Base-by-base conservation (phyloP, 2,329 filamentous ascomycete genomes). In the Cladosporium sp. region DNA sequence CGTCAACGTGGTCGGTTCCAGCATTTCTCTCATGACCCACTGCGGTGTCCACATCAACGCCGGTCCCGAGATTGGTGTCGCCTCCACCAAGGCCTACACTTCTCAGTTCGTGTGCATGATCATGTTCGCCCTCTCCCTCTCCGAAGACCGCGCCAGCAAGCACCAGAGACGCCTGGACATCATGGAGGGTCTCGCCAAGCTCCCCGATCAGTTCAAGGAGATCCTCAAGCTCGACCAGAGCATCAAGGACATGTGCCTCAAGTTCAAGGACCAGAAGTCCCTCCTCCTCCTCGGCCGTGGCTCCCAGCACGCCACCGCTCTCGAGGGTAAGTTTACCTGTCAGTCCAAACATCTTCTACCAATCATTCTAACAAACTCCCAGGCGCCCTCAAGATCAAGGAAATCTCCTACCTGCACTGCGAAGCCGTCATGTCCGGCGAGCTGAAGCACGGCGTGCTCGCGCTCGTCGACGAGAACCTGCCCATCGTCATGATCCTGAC, bases 401-500 rank as follows among this genome's bases (percentile, higher is more conserved):
- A 99, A 77, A 99, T 99, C 65, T 97, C 92, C 15, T 99, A 99
- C 74, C 88, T 99, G 54, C 93, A 99, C 75, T 99, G 93, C 73
- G 93, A 99, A 77, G 93, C 93, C 63, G 93, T 99, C 78, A 99
- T 99, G 93, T 97, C 93, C 58, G 93, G 93, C 73, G 93, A 99
- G 77, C 82, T 99, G 64, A 99, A 99, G 83, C 93, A 99, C 73
- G 93, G 93, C 79, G 93, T 99, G 47, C 79, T 99, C 68, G 93
- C 93, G 47, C 81, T 99, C 56, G 93, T 99, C 54, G 93, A 99
- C 65, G 93, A 99, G 81, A 92, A 96, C 74, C 83, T 99, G 32
- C 93, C 93, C 56, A 99, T 99, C 71, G 96, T 99, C 73, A 99
- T 99, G 93, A 97, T 99, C 67, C 80, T 99, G 55, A 99, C 93